Base-by-base conservation (phyloP, 306 rosid species). In the Crotalaria pallida region DNA sequence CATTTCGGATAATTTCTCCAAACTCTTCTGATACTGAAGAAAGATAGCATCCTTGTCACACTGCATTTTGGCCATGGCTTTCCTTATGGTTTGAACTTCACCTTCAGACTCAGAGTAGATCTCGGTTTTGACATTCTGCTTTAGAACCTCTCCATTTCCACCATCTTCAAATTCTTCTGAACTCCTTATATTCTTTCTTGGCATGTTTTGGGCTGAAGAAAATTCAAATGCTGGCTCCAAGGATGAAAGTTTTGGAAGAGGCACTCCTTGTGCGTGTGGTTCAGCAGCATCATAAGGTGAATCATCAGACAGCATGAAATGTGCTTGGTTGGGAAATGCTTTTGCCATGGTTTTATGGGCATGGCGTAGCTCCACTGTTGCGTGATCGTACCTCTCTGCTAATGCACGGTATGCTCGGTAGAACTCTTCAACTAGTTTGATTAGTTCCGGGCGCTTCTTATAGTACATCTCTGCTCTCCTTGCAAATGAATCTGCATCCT, bases 401-500 rank as follows among this genome's bases (percentile, higher is more conserved):
- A 95, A 79, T 41, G 99, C 99, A 52, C 99, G 97, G 70, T 95
- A 95, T 59, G 99, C 99, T 74, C 99, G 89, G 82, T 95, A 89
- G 84, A 95, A 89, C 84, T 95, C 99, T 84, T 95, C 99, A 41
- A 95, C 97, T 58, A 95, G 62, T 74, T 95, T 91, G 93, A 89
- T 89, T 36, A 95, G 96, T 82, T 95, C 99, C 34, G 99, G 99
- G 15, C 96, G 88, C 83, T 95, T 95, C 85, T 91, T 91, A 77
- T 95, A 95, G 85, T 95, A 95, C 99, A 95, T 95, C 69, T 95
- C 99, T 49, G 99, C 99, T 86, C 96, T 91, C 79, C 97, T 95
- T 51, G 99, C 97, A 82, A 95, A 95, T 22, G 99, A 95, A 80
- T 95, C 99, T 15, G 97, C 99, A 85, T 95, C 99, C 82, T 95